Evolutionary conservation across 192 early-diverging fungal species (phyloP), one percentile per base, ranked within the genome.

Genomic region (Backusella luteola): DNA sequence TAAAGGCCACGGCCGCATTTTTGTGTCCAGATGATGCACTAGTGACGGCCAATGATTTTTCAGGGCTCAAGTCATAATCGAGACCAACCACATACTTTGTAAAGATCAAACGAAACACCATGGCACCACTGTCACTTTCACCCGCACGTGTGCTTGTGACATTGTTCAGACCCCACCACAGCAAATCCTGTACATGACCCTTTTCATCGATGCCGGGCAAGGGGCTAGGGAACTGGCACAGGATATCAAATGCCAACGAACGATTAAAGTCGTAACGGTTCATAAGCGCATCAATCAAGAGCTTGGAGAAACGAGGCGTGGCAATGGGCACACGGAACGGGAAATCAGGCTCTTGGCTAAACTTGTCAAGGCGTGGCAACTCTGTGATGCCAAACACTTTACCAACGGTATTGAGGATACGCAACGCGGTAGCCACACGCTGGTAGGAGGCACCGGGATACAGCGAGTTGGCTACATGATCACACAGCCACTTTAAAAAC

Each of bases 61-160:
- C 67, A 32, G 78, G 78, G 8, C 52, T 78, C 4, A 89, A 76
- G 32, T 84, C 79, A 79, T 79, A 84, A 0, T 79, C 80, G n/a
- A 87, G 79, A 23, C 78, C 77, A 12, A 87, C 72, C 6, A 94
- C 91, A 83, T 93, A 96, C 73, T 93, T 94, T 38, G 86, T 84
- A 84, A 95, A 96, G 26, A 96, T 77, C 79, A 93, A 86, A 23
- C 93, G 88, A 42, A 96, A 84, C 14, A 95, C 81, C 77, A 92
- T 87, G n/a, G 93, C 93, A 36, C 94, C 96, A 75, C 90, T 90
- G 66, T 94, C 93, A 79, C 94, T 93, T 79, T 97, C 93, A 19
- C 90, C 89, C 14, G 94, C 92, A 12, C 92, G 81, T 14, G 90
- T 89, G 75, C 90, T 93, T 72, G 77, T 84, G 32, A 94, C 84